Evolutionary conservation across 2,329 filamentous ascomycete species (phyloP).

Genomic region (Macrophomina pseudophaseolina): DNA sequence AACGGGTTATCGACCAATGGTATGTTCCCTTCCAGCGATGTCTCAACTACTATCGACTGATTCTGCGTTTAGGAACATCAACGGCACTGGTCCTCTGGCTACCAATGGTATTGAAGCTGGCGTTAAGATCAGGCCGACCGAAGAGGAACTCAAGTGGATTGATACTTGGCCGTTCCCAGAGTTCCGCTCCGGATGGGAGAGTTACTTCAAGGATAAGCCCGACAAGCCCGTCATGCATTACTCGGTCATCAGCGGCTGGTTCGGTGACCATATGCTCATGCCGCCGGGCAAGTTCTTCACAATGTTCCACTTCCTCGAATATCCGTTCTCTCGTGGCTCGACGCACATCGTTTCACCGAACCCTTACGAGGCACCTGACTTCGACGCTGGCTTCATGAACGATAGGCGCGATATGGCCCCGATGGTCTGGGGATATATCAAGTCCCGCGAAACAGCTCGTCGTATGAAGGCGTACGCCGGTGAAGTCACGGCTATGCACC

Average conservation of each 20-base stretch:
- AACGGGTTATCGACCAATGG: conserved; percentile 78
- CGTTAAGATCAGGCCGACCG: conserved; percentile 75
- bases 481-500: conserved; percentile 68
- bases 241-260: conserved; percentile 67
- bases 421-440: conserved; percentile 81
- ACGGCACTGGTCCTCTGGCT: conserved; percentile 76
- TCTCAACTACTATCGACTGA: not conserved
- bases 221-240: conserved; percentile 91
- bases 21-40: not conserved
- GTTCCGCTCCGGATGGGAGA: conserved; percentile 77
- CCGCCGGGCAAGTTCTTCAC: conserved; percentile 80
- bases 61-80: conserved; percentile 55
- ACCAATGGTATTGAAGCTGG: conserved; percentile 83
- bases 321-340: conserved; percentile 74
- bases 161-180: conserved; percentile 75
- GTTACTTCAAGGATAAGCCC: conserved; percentile 82
- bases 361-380: conserved; percentile 76
- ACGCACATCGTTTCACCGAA: conserved; percentile 74
- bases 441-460: conserved; percentile 78
- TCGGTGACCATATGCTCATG: conserved; percentile 62
- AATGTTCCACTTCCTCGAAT: conserved; percentile 83
- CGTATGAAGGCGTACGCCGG: conserved; percentile 80
- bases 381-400: conserved; percentile 84
- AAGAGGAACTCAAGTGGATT: conserved; percentile 70
- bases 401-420: conserved; percentile 84